A percentile compares a stretch with the other conserved stretches of the same genome.
phyloP scores from a whole-genome alignment of 805 yeast species.

The Starmerella bombicola region DNA sequence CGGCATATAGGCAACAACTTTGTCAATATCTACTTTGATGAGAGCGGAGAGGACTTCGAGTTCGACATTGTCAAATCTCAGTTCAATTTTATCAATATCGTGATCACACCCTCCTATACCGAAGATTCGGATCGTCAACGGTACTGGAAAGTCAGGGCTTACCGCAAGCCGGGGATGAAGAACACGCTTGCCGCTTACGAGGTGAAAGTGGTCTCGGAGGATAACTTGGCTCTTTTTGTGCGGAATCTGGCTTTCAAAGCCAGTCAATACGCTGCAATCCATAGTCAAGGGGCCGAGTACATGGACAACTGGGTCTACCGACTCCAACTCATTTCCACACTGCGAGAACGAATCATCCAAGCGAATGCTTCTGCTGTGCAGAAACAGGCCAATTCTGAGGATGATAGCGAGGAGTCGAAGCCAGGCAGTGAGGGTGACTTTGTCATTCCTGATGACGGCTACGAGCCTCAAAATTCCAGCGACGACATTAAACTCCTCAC shows the following conservation, averaged over 20 bases:
- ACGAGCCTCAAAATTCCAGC: not conserved
- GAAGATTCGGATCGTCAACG: constrained; percentile 14
- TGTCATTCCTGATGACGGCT: constrained; percentile 1
- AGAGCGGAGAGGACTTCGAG: constrained; percentile 52
- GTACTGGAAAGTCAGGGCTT: constrained; percentile 48
- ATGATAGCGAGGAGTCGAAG: not conserved
- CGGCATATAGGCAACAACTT: constrained; percentile 78
- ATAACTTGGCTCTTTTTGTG: constrained; percentile 48
- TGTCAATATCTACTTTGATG: constrained; percentile 72
- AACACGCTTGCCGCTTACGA: constrained; percentile 66
- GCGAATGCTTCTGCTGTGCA: constrained; percentile 1
- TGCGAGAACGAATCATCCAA: constrained; percentile 27
- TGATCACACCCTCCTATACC: constrained; percentile 44
- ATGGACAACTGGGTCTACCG: constrained; percentile 58
- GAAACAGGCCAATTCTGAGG: not conserved
- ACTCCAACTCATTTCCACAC: constrained; percentile 39
- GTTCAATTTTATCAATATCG: constrained; percentile 72
- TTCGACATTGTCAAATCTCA: constrained; percentile 63
- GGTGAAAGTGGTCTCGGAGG: constrained; percentile 53
- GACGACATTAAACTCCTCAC: constrained; percentile 12
- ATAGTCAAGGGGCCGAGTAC: constrained; percentile 51
- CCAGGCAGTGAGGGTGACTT: not conserved
- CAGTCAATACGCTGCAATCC: constrained; percentile 58
- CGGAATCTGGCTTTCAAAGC: constrained; percentile 56
- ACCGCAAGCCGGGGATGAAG: constrained; percentile 57